These are phyloP conservation scores for Boletus reticulatus DNA, from an alignment of 768 basidiomycete genomes.

Conservation along the genomic window DNA sequence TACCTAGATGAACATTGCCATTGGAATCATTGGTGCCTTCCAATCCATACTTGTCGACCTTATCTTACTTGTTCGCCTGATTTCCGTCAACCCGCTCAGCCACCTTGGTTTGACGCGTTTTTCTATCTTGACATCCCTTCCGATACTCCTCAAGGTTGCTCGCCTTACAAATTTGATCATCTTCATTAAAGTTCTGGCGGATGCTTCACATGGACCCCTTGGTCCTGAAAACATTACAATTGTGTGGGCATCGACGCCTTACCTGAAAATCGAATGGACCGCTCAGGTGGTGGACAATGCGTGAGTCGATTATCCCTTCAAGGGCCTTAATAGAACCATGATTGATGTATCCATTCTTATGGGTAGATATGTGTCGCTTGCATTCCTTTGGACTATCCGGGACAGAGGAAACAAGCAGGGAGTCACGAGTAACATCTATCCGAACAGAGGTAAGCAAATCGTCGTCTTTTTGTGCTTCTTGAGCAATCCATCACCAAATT, in stretches of 20 bases:
- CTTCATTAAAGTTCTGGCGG: slow-evolving; percentile 24
- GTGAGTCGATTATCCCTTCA: slow-evolving; percentile 9
- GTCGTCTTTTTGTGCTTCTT: not conserved
- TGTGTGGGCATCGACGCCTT: slow-evolving; percentile 26
- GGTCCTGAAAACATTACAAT: slow-evolving; percentile 10
- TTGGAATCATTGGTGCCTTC: slow-evolving; percentile 30
- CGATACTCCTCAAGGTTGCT: slow-evolving; percentile 28
- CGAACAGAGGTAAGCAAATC: slow-evolving; percentile 1
- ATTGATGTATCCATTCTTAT: too few relatives aligned
- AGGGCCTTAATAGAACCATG: not conserved
- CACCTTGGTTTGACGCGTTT: slow-evolving; percentile 18
- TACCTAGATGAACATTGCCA: slow-evolving; percentile 23
- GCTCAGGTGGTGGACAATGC: slow-evolving; percentile 30
- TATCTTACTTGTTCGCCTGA: slow-evolving; percentile 28
- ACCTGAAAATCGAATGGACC: slow-evolving; percentile 33
- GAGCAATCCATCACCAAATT: not conserved
- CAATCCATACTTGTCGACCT: slow-evolving; percentile 30
- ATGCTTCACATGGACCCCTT: slow-evolving; percentile 19
- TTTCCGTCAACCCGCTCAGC: slow-evolving; percentile 24
- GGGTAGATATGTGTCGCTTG: slow-evolving; percentile 24
- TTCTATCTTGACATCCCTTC: slow-evolving; percentile 18
- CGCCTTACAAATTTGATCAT: slow-evolving; percentile 28
- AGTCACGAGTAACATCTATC: slow-evolving; percentile 18
- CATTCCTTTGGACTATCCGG: slow-evolving; percentile 29
- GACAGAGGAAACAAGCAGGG: slow-evolving; percentile 9